Conservation (phyloP, 805 yeast genomes). For the Ogataea allantospora region DNA sequence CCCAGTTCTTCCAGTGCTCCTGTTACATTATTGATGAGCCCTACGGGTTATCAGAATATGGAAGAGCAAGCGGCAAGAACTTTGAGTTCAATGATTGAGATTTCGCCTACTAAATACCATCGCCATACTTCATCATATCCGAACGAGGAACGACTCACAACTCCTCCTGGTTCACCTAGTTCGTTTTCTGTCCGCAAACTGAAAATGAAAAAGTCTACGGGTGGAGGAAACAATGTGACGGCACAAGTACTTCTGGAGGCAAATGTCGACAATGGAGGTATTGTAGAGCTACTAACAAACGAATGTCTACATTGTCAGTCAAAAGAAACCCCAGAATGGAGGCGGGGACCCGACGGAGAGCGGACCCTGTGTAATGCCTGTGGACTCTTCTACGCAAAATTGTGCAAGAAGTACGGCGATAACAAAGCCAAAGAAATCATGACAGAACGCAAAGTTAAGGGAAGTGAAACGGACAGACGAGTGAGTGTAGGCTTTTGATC, state of each 20-base stretch:
- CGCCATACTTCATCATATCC: conserved; percentile 6
- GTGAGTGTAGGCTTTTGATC: conserved; percentile 23
- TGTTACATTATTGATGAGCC: conserved; percentile 4
- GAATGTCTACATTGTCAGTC: conserved; percentile 43
- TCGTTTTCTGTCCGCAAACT: conserved; percentile 21
- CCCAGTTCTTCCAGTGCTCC: conserved; percentile 3
- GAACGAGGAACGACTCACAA: conserved; percentile 17
- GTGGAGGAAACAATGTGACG: conserved; percentile 2
- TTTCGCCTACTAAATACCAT: conserved; percentile 3
- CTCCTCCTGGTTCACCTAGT: conserved; percentile 27
- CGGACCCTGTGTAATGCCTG: conserved; percentile 81
- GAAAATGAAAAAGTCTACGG: conserved; percentile 20
- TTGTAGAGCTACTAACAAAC: conserved; percentile 4
- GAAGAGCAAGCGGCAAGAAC: conserved; percentile 32
- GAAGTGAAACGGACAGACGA: conserved; percentile 30
- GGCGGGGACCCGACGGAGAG: conserved; percentile 76
- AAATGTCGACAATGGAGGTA: conserved; percentile 2
- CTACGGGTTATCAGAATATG: conserved; percentile 16
- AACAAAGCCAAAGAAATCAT: conserved; percentile 47
- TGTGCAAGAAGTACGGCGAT: conserved; percentile 57
- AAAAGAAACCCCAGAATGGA: conserved; percentile 76
- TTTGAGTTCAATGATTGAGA: conserved; percentile 27
- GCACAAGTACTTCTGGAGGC: conserved; percentile 8
- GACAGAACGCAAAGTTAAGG: conserved; percentile 28
- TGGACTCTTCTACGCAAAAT: conserved; percentile 71